Conservation (phyloP, 768 basidiomycete species). For the Vararia minispora region DNA sequence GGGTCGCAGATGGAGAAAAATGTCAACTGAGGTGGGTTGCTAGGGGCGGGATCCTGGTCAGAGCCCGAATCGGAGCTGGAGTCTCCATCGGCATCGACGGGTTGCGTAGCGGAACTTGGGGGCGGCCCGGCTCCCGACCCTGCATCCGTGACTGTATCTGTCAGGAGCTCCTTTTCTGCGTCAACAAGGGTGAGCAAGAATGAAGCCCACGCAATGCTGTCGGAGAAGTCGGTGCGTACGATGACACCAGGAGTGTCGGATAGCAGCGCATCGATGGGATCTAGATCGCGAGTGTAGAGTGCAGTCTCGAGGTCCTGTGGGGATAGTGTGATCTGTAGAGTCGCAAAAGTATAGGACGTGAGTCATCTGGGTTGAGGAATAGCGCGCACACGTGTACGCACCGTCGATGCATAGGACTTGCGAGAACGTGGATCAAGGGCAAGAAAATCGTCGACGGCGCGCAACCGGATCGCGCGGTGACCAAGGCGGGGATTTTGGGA, state of each 20-base stretch:
- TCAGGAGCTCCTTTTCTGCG: constrained; percentile 46
- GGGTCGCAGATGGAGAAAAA: constrained; percentile 47
- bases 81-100: constrained; percentile 17
- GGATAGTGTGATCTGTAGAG: not conserved
- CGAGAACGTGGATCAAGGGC: constrained; percentile 4
- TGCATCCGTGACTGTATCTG: constrained; percentile 3
- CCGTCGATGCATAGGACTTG: constrained; percentile 1
- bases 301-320: not conserved
- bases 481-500: not conserved
- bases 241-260: constrained; percentile 47
- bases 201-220: constrained; percentile 53
- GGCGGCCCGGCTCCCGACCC: not conserved
- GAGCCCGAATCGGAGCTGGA: too few relatives aligned
- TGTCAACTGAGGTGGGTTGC: too few relatives aligned
- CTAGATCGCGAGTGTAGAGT: constrained; percentile 28
- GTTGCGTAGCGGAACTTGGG: constrained; percentile 1
- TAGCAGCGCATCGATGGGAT: constrained; percentile 36
- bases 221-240: constrained; percentile 62
- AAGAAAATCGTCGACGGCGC: constrained; percentile 7
- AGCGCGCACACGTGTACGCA: not conserved
- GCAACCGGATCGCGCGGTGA: constrained; percentile 1
- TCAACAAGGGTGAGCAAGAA: constrained; percentile 41
- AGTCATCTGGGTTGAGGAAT: not conserved
- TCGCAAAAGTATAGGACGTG: not conserved
- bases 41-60: too few relatives aligned